Conservation (phyloP, 306 rosid genomes). For the Vicia faba region DNA sequence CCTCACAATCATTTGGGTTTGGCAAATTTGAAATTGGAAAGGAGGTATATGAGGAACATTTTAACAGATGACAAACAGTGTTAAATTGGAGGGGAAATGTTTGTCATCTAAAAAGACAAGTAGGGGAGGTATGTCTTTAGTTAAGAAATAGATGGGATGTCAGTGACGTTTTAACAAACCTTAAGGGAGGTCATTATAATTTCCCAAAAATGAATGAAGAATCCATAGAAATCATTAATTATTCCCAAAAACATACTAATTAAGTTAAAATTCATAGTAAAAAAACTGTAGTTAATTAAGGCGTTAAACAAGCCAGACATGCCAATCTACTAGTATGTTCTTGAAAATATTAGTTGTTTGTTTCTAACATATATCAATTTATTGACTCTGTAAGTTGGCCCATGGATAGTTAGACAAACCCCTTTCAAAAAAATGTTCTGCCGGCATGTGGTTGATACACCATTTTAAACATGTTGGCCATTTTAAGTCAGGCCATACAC, state of each 20-base stretch:
- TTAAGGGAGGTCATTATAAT: no score
- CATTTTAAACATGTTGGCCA: slow-evolving; percentile 10
- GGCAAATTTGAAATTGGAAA: no score
- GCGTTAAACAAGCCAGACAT: not conserved
- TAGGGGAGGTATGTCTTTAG: no score
- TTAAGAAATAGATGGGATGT: no score
- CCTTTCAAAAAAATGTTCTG: not conserved
- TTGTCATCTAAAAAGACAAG: no score
- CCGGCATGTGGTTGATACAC: not conserved
- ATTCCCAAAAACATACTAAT: not conserved
- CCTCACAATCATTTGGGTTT: no score
- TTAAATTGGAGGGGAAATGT: no score
- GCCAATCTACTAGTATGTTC: slow-evolving; percentile 3
- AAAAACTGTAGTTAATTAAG: slow-evolving; percentile 2
- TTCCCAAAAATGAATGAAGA: not conserved
- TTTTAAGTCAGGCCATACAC: not conserved
- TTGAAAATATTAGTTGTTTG: not conserved
- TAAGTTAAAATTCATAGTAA: slow-evolving; percentile 9
- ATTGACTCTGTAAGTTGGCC: not conserved
- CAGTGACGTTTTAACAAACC: no score
- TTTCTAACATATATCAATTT: slow-evolving; percentile 8
- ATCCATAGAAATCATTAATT: not conserved
- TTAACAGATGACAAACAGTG: no score
- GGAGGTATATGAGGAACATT: no score
- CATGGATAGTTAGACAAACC: not conserved